Conservation (phyloP, 2,329 filamentous ascomycete species). For the Pseudogymnoascus sp. region DNA sequence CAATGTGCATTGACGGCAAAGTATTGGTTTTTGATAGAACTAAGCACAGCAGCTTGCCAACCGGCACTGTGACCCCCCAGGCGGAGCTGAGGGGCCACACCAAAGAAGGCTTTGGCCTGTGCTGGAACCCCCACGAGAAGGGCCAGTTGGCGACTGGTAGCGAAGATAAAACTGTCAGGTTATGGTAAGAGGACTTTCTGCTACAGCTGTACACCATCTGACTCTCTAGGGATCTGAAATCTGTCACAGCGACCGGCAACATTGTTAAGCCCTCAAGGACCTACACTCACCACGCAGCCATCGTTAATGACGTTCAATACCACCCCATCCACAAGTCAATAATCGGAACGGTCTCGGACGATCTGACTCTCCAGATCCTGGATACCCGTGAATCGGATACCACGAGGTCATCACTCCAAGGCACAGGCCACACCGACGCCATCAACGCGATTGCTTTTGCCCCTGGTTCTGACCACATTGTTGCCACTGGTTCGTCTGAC, state of each 20-base stretch:
- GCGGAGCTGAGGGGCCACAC: slow-evolving; percentile 79
- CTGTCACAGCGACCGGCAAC: slow-evolving; percentile 60
- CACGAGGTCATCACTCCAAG: slow-evolving; percentile 59
- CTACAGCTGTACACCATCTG: slow-evolving; percentile 11
- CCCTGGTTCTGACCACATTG: slow-evolving; percentile 76
- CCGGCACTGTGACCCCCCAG: slow-evolving; percentile 68
- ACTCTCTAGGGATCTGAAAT: slow-evolving; percentile 62
- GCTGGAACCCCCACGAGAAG: slow-evolving; percentile 79
- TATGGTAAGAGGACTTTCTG: slow-evolving; percentile 55
- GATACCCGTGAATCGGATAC: slow-evolving; percentile 66
- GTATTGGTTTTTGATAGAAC: slow-evolving; percentile 94
- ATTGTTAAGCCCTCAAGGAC: slow-evolving; percentile 61
- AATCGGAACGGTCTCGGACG: slow-evolving; percentile 90
- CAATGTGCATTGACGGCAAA: slow-evolving; percentile 76
- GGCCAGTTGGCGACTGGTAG: slow-evolving; percentile 84
- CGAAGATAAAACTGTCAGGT: slow-evolving; percentile 81
- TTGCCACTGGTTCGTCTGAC: slow-evolving; percentile 90
- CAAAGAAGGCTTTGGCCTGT: slow-evolving; percentile 82
- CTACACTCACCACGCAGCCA: slow-evolving; percentile 80
- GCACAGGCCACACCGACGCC: slow-evolving; percentile 76
- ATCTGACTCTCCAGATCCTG: slow-evolving; percentile 84
- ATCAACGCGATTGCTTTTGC: slow-evolving; percentile 97
- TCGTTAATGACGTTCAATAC: slow-evolving; percentile 96
- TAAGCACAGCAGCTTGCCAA: slow-evolving; percentile 75
- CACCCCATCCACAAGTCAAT: slow-evolving; percentile 78